Conservation (phyloP, 345 rosid species). For the Arabis alpina region DNA sequence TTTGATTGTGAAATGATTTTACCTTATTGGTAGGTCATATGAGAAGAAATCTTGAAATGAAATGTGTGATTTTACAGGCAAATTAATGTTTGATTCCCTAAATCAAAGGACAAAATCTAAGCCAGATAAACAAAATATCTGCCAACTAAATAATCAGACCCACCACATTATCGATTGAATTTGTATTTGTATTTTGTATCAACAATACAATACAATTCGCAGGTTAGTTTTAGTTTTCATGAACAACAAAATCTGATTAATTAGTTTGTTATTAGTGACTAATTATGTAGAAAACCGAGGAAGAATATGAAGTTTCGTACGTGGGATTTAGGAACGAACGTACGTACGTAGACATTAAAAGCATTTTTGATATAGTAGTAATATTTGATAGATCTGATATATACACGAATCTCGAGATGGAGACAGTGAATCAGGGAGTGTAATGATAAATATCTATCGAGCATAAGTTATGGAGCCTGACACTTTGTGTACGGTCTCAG, state of each 20-base stretch:
- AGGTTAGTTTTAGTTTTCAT: not conserved
- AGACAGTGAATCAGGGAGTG: slow-evolving; percentile 40
- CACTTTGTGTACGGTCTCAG: slow-evolving; percentile 36
- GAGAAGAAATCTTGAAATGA: slow-evolving; percentile 26
- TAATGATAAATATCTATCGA: slow-evolving; percentile 34
- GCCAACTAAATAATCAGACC: slow-evolving; percentile 13
- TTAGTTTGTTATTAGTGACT: not conserved
- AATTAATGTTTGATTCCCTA: slow-evolving; percentile 27
- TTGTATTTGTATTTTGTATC: not conserved
- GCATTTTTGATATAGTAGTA: not conserved
- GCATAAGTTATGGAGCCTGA: slow-evolving; percentile 45
- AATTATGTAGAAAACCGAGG: slow-evolving; percentile 7
- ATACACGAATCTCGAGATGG: slow-evolving; percentile 37
- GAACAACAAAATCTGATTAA: not conserved
- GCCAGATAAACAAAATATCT: slow-evolving; percentile 10
- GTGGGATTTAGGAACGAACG: slow-evolving; percentile 11
- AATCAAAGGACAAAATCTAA: slow-evolving; percentile 19
- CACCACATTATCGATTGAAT: slow-evolving; percentile 16
- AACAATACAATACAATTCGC: too few relatives aligned
- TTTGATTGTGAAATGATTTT: slow-evolving; percentile 19
- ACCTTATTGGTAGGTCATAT: slow-evolving; percentile 38
- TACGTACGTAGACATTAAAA: slow-evolving; percentile 38
- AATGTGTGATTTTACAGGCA: slow-evolving; percentile 35
- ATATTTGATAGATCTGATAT: slow-evolving; percentile 24
- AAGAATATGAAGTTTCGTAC: slow-evolving; percentile 35